phyloP scores from a whole-genome alignment of 805 yeast species.

The Candida railenensis region DNA sequence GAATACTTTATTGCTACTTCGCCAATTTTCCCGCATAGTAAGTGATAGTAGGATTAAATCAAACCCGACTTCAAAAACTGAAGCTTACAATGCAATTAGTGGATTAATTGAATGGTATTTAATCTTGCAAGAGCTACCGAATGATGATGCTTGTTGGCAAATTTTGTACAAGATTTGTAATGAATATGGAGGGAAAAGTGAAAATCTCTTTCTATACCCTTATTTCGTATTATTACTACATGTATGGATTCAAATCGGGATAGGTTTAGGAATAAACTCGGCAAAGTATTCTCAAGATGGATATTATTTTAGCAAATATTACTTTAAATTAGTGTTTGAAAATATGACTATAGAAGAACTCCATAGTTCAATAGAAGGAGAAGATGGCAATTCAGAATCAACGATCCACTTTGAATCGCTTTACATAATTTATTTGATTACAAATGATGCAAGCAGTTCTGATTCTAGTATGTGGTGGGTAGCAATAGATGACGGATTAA shows the following conservation, averaged over 20 bases:
- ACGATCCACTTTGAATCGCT: constrained; percentile 20
- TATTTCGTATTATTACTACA: constrained; percentile 16
- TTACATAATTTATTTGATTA: constrained; percentile 16
- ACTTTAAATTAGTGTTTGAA: constrained; percentile 3
- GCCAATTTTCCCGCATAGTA: constrained; percentile 16
- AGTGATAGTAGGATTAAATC: constrained; percentile 8
- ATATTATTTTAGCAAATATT: background rate
- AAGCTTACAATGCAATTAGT: constrained; percentile 18
- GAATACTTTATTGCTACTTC: constrained; percentile 16
- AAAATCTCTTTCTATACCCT: constrained; percentile 13
- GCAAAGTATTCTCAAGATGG: background rate
- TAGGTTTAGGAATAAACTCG: background rate
- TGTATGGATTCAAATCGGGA: background rate
- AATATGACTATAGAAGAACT: background rate
- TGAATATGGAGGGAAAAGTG: constrained; percentile 8
- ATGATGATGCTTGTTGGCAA: constrained; percentile 14
- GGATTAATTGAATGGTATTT: constrained; percentile 30
- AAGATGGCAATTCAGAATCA: constrained; percentile 2
- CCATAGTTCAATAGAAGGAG: constrained; percentile 7
- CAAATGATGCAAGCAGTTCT: constrained; percentile 1
- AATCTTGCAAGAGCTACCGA: constrained; percentile 26
- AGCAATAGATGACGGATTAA: constrained; percentile 19
- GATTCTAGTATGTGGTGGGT: constrained; percentile 24
- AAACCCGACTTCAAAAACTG: constrained; percentile 5
- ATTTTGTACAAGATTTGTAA: constrained; percentile 12